Percentiles rank a stretch among this genome's conserved stretches.
Evolutionary conservation across 805 yeast species (phyloP).

Genomic region (Deakozyma indianensis): DNA sequence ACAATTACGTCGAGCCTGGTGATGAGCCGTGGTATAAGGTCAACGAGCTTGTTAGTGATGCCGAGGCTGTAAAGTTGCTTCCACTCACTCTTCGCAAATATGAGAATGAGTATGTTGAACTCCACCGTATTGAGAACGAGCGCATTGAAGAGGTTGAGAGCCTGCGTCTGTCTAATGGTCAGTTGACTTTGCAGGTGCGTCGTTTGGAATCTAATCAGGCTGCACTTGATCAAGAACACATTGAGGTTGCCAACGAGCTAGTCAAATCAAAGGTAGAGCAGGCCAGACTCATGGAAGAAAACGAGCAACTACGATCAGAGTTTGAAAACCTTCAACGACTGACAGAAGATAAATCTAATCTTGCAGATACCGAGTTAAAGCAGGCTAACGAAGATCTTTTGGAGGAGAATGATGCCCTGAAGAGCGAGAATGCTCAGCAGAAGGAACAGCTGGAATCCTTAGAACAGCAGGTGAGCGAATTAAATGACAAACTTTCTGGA

Average conservation of each 20-base stretch:
- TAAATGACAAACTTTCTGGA: not conserved
- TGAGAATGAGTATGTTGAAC: constrained; percentile 57
- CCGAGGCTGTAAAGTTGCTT: constrained; percentile 55
- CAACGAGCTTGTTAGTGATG: constrained; percentile 63
- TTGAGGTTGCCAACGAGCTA: constrained; percentile 76
- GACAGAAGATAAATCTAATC: constrained; percentile 3
- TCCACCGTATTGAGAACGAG: constrained; percentile 52
- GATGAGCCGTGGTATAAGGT: constrained; percentile 35
- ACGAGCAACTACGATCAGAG: constrained; percentile 36
- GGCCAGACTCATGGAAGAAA: constrained; percentile 66
- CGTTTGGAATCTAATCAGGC: constrained; percentile 57
- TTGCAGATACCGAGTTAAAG: constrained; percentile 2
- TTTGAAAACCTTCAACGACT: constrained; percentile 11
- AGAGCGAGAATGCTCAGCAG: constrained; percentile 2
- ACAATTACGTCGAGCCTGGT: constrained; percentile 34
- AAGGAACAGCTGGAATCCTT: constrained; percentile 7
- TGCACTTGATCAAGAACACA: constrained; percentile 65
- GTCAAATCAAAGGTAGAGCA: constrained; percentile 61
- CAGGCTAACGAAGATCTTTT: constrained; percentile 3
- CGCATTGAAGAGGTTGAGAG: constrained; percentile 47
- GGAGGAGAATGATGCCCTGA: constrained; percentile 3
- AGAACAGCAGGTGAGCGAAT: constrained; percentile 11
- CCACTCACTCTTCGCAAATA: constrained; percentile 64
- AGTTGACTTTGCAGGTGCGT: constrained; percentile 57
- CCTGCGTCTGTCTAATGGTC: constrained; percentile 51